Evolutionary conservation across 768 basidiomycete species (phyloP).

Genomic region (Candolleomyces efflorescens): DNA sequence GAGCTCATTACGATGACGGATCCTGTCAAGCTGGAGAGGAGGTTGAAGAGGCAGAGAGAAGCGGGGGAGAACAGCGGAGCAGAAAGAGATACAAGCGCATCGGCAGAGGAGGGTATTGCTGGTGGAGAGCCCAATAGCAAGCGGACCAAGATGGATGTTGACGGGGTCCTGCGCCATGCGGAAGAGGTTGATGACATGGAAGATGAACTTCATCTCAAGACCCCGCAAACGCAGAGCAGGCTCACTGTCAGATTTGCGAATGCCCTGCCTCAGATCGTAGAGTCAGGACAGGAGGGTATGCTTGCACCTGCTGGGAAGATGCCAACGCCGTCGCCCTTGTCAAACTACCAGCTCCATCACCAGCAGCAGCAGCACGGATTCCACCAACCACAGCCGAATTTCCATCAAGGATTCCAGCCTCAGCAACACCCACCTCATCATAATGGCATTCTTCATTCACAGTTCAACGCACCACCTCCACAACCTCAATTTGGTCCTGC

Average conservation of each 20-base stretch:
- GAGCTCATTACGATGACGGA: slow-evolving; percentile 68
- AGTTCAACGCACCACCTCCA: neutral
- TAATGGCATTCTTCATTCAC: neutral
- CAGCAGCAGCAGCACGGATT: neutral
- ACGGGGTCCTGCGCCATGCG: slow-evolving; percentile 30
- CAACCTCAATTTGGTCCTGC: slow-evolving; percentile 5
- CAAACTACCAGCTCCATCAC: slow-evolving; percentile 1
- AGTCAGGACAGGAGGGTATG: neutral
- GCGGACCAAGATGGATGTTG: slow-evolving; percentile 45
- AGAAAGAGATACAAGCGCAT: slow-evolving; percentile 43
- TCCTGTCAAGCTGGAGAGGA: slow-evolving; percentile 68
- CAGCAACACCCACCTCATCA: neutral
- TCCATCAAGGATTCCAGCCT: neutral
- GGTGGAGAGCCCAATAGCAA: slow-evolving; percentile 47
- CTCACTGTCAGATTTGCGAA: neutral
- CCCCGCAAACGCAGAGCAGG: slow-evolving; percentile 21
- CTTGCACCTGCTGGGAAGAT: neutral
- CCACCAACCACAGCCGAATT: neutral
- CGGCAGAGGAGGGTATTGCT: slow-evolving; percentile 45
- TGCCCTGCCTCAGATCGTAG: neutral
- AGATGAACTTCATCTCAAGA: slow-evolving; percentile 44
- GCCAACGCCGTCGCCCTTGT: neutral
- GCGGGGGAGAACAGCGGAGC: slow-evolving; percentile 35
- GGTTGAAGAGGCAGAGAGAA: slow-evolving; percentile 67
- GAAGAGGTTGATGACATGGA: slow-evolving; percentile 20